Conservation (phyloP, 2,329 filamentous ascomycete genomes). For the Neurospora sp. region DNA sequence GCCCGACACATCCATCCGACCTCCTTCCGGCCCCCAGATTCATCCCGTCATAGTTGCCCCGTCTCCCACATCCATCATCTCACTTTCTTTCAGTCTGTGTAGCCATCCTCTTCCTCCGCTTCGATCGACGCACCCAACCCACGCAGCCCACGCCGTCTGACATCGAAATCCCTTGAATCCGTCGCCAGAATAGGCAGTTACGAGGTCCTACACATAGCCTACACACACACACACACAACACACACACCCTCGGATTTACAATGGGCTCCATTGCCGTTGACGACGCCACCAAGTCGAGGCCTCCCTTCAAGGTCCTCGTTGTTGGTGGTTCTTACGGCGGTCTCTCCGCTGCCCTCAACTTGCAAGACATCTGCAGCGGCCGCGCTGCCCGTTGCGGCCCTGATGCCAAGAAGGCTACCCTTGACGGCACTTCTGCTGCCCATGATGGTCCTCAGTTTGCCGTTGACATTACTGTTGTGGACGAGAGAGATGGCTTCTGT, state of each 20-base stretch:
- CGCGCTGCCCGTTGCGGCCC: constrained; percentile 35
- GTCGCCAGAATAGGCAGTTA: not conserved
- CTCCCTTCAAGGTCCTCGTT: constrained; percentile 49
- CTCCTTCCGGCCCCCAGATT: not conserved
- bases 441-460: constrained; percentile 29
- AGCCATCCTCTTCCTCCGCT: not conserved
- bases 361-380: constrained; percentile 56
- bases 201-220: not conserved
- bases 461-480: constrained; percentile 63
- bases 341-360: constrained; percentile 54
- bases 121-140: not conserved
- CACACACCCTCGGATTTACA: not conserved
- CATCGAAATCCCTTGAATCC: not conserved
- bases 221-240: not conserved
- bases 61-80: not conserved
- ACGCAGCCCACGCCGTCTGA: not conserved
- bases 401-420: constrained; percentile 6
- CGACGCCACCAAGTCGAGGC: not conserved
- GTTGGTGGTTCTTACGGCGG: constrained; percentile 67
- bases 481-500: constrained; percentile 81
- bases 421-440: not conserved
- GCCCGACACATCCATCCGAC: not conserved
- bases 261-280: constrained; percentile 12
- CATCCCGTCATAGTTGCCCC: not conserved
- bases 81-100: not conserved